A percentile compares a stretch with the other conserved stretches of the same genome.
These are phyloP conservation scores for Cenchrus fungigraminus DNA, from an alignment of 176 grass and related monocot species.

Conservation along the genomic window DNA sequence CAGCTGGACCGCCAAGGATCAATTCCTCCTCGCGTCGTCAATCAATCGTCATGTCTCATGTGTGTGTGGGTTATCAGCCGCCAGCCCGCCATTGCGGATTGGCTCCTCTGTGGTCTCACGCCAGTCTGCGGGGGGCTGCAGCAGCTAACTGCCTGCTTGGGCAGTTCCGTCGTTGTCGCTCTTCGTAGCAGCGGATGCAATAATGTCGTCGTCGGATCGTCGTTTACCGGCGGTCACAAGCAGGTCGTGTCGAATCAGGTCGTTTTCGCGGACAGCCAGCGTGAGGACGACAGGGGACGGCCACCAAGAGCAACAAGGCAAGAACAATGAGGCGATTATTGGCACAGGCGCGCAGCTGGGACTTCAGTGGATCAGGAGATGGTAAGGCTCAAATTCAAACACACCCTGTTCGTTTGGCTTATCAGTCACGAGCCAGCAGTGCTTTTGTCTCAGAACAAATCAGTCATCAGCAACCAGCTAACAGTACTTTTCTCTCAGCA, in stretches of 20 bases:
- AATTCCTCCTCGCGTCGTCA: neutral
- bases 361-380: neutral
- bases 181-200: conserved; percentile 1
- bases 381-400: neutral
- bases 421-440: too few species aligned
- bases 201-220: neutral
- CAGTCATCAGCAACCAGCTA: too few species aligned
- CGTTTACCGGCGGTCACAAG: neutral
- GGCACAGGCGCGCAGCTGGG: neutral
- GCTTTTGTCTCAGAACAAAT: too few species aligned
- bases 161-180: neutral
- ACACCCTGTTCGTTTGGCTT: too few species aligned
- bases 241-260: conserved; percentile 17
- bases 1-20: neutral
- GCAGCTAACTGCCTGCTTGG: neutral
- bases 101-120: neutral
- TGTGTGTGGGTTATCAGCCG: too few species aligned
- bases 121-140: neutral
- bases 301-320: neutral
- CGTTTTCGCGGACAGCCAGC: conserved; percentile 10
- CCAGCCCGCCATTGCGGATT: neutral
- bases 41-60: too few species aligned
- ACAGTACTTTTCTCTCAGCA: too few species aligned
- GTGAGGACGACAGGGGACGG: neutral
- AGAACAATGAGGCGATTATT: neutral